phyloP scores from a whole-genome alignment of 2,329 filamentous ascomycete genomes.

The Ploettnerulaceae sp. region DNA sequence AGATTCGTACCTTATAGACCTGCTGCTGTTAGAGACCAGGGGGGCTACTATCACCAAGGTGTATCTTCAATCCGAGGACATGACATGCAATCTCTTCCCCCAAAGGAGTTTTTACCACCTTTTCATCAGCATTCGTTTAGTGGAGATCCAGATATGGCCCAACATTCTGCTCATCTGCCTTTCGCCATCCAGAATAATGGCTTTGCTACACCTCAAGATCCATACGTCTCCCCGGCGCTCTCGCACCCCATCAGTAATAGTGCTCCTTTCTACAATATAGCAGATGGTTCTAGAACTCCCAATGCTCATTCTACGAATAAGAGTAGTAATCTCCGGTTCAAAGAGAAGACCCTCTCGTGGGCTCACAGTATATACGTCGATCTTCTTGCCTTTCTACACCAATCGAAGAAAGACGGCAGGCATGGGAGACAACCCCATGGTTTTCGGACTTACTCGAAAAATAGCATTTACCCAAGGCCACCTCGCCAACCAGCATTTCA shows the following conservation, averaged over 20 bases:
- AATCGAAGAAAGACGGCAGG: slow-evolving; percentile 47
- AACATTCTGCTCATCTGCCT: slow-evolving; percentile 1
- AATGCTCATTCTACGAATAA: slow-evolving; percentile 24
- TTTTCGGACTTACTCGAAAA: slow-evolving; percentile 40
- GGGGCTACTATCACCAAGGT: slow-evolving; percentile 31
- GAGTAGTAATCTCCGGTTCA: slow-evolving; percentile 47
- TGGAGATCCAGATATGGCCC: slow-evolving; percentile 12
- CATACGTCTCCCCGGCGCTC: slow-evolving; percentile 4
- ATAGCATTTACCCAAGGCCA: slow-evolving; percentile 51
- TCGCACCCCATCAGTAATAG: slow-evolving; percentile 7
- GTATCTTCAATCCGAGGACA: slow-evolving; percentile 12
- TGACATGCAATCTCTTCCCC: slow-evolving; percentile 12
- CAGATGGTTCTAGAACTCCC: slow-evolving; percentile 24
- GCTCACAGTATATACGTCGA: slow-evolving; percentile 72
- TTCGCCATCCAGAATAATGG: slow-evolving; percentile 8
- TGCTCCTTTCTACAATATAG: slow-evolving; percentile 8
- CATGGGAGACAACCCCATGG: slow-evolving; percentile 33
- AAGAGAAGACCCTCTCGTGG: slow-evolving; percentile 62
- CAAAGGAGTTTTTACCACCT: slow-evolving; percentile 13
- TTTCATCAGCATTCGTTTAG: slow-evolving; percentile 13
- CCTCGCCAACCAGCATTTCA: slow-evolving; percentile 32
- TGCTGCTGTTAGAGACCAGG: slow-evolving; percentile 50
- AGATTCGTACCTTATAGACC: slow-evolving; percentile 50
- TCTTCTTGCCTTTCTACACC: slow-evolving; percentile 60
- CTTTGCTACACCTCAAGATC: slow-evolving; percentile 4